phyloP scores from a whole-genome alignment of 2,329 filamentous ascomycete species.

The Ophiocordyceps sinensis region DNA sequence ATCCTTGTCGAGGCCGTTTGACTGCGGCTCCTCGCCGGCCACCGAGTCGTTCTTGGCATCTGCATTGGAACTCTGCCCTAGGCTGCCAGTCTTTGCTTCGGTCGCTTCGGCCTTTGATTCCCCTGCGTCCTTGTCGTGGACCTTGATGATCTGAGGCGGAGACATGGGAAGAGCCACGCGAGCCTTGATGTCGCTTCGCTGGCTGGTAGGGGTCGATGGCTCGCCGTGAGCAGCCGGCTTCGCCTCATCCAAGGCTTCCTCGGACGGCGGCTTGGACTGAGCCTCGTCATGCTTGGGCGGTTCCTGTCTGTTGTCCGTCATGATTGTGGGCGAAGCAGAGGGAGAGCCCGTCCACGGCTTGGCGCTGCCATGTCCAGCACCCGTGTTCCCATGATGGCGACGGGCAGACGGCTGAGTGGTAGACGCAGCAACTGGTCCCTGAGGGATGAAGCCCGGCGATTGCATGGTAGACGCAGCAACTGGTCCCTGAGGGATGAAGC shows the following conservation, averaged over 20 bases:
- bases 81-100: not conserved
- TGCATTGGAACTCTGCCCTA: too few species aligned
- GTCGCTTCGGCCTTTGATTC: not conserved
- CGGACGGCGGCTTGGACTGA: slow-evolving; percentile 15
- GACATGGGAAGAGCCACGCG: slow-evolving; percentile 9
- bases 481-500: not conserved
- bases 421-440: too few species aligned
- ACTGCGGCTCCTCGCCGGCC: too few species aligned
- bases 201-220: slow-evolving; percentile 2
- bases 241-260: slow-evolving; percentile 10
- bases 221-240: not conserved
- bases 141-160: not conserved
- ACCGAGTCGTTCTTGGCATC: too few species aligned
- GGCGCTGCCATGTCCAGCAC: too few species aligned
- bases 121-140: not conserved
- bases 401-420: too few species aligned
- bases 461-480: too few species aligned
- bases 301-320: not conserved
- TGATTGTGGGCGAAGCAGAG: not conserved
- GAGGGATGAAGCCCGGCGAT: not conserved
- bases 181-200: slow-evolving; percentile 5
- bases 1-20: too few species aligned
- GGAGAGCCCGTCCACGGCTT: not conserved
- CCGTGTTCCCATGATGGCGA: too few species aligned
- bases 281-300: slow-evolving; percentile 1